Percentiles rank a stretch among this genome's conserved stretches.
Conservation (phyloP, 2,329 filamentous ascomycete species). For the Colletotrichum sp. region DNA sequence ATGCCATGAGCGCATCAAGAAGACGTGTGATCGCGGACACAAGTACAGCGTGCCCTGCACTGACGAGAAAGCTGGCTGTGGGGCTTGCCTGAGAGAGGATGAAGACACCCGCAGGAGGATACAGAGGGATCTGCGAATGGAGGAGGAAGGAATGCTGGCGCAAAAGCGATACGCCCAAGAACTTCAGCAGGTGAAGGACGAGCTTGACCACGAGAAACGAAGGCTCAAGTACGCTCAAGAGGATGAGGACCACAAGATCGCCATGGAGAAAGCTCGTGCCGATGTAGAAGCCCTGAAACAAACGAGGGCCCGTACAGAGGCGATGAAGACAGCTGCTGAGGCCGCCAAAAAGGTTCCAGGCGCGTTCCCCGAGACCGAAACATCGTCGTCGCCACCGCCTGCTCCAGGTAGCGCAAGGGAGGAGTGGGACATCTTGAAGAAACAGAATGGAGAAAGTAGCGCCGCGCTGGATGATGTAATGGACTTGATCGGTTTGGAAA, state of each 20-base stretch:
- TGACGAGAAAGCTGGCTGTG: conserved; percentile 48
- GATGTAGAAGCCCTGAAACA: conserved; percentile 32
- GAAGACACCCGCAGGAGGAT: conserved; percentile 45
- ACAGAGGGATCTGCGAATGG: conserved; percentile 54
- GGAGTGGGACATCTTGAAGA: conserved; percentile 70
- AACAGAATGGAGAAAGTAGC: conserved; percentile 53
- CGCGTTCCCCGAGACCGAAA: not conserved
- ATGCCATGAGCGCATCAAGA: conserved; percentile 41
- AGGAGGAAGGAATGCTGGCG: conserved; percentile 47
- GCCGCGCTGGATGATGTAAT: conserved; percentile 67
- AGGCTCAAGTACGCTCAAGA: conserved; percentile 47
- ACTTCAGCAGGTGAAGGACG: conserved; percentile 56
- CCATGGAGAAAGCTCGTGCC: conserved; percentile 47
- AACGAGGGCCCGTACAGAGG: not conserved
- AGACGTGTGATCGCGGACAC: conserved; percentile 59
- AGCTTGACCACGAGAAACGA: conserved; percentile 53
- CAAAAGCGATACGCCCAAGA: conserved; percentile 49
- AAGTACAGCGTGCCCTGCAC: conserved; percentile 49
- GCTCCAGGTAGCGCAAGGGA: conserved; percentile 35
- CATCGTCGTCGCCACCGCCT: no score
- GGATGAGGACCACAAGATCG: conserved; percentile 44
- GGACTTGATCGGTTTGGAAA: conserved; percentile 73
- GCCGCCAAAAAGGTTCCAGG: not conserved
- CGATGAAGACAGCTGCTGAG: conserved; percentile 9
- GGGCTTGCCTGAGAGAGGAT: conserved; percentile 56